Conservation (phyloP, 257 asterid species). For the Penstemon davidsonii region DNA sequence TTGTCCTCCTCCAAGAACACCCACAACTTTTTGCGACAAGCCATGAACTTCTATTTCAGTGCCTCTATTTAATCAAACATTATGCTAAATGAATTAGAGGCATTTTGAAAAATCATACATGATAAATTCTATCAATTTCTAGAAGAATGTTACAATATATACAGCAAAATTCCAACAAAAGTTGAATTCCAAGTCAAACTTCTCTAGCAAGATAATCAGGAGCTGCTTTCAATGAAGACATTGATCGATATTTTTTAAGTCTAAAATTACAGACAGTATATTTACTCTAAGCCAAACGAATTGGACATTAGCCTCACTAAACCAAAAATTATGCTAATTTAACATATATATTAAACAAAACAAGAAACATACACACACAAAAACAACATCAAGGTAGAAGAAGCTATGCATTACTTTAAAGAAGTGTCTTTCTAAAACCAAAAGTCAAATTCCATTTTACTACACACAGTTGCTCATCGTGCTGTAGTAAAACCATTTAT, state of each 20-base stretch:
- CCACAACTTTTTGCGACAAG: constrained; percentile 71
- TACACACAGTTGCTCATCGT: not conserved
- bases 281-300: not conserved
- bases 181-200: not conserved
- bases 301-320: not conserved
- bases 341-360: too few relatives aligned
- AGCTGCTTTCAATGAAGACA: not conserved
- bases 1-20: constrained; percentile 99
- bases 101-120: constrained; percentile 1
- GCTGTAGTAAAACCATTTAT: not conserved
- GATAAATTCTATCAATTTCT: constrained; percentile 12
- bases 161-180: not conserved
- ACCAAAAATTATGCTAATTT: not conserved
- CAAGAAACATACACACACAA: not conserved
- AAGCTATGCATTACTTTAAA: not conserved
- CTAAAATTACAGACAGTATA: not conserved
- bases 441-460: not conserved
- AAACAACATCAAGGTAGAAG: not conserved
- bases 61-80: constrained; percentile 33
- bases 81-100: not conserved
- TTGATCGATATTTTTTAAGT: not conserved
- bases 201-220: not conserved
- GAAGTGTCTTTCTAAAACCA: not conserved
- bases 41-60: constrained; percentile 58
- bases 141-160: not conserved